A percentile compares a stretch with the other conserved stretches of the same genome.
These are phyloP conservation scores for Taphrina deformans DNA, from an alignment of 1,139 yeast species.

Conservation along the genomic window DNA sequence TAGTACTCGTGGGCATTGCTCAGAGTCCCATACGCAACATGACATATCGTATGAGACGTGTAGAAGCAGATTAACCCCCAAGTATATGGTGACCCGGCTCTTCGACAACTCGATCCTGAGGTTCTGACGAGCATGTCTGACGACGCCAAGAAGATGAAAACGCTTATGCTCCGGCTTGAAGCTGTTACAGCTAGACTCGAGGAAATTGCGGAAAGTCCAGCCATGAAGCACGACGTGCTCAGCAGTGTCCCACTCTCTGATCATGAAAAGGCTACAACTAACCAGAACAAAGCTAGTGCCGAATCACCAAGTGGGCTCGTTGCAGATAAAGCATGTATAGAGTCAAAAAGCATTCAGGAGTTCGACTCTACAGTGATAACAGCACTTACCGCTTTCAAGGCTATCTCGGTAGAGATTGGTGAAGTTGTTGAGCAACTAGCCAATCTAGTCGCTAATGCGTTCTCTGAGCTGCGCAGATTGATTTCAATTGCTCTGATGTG, in stretches of 20 bases:
- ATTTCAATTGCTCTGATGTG: conserved; percentile 61
- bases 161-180: conserved; percentile 12
- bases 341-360: neutral
- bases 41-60: too few relatives aligned
- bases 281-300: neutral
- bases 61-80: too few relatives aligned
- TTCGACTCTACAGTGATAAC: neutral
- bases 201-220: neutral
- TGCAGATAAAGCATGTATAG: neutral
- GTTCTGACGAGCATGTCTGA: conserved; percentile 2
- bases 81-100: neutral
- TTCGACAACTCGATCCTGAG: neutral
- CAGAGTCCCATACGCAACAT: too few relatives aligned
- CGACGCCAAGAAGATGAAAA: neutral
- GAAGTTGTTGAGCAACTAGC: conserved; percentile 40
- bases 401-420: neutral
- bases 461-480: conserved; percentile 59
- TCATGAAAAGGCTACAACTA: neutral
- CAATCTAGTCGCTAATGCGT: conserved; percentile 55
- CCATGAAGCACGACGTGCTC: neutral
- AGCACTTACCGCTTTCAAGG: neutral
- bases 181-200: conserved; percentile 3
- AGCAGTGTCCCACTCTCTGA: neutral
- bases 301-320: too few relatives aligned
- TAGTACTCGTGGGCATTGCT: too few relatives aligned